Percentiles rank a stretch among this genome's conserved stretches.
These are phyloP conservation scores for Cyclocybe cylindracea DNA, from an alignment of 768 basidiomycete genomes.

Conservation along the genomic window DNA sequence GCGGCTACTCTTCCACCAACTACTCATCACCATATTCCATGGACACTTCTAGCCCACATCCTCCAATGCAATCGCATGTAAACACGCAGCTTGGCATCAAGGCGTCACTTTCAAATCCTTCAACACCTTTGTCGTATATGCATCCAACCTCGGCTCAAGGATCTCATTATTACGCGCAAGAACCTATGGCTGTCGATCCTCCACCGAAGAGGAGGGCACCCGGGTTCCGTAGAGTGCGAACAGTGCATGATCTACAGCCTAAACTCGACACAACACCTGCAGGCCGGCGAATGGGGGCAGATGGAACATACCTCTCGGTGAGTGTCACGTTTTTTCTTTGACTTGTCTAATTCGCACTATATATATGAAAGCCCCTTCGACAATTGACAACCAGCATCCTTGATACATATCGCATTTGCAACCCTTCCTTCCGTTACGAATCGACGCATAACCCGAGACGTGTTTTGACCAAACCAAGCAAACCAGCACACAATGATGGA, in stretches of 20 bases:
- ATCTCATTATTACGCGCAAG: constrained; percentile 60
- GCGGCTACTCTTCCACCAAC: constrained; percentile 26
- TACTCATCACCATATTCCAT: constrained; percentile 57
- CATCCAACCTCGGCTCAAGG: constrained; percentile 51
- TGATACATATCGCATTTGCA: constrained; percentile 93
- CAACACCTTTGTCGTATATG: constrained; percentile 71
- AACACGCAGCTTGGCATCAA: constrained; percentile 51
- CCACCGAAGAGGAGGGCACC: constrained; percentile 66
- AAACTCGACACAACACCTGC: constrained; percentile 60
- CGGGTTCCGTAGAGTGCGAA: constrained; percentile 80
- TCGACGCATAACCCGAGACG: constrained; percentile 92
- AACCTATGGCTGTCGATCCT: constrained; percentile 77
- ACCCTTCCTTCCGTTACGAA: constrained; percentile 94
- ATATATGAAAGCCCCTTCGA: constrained; percentile 48
- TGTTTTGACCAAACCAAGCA: constrained; percentile 97
- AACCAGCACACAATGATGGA: constrained; percentile 93
- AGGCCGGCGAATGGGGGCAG: constrained; percentile 77
- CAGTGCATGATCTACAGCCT: constrained; percentile 76
- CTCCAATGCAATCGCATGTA: constrained; percentile 51
- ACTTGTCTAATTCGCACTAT: constrained; percentile 9
- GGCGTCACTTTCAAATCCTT: constrained; percentile 65
- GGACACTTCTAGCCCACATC: constrained; percentile 68
- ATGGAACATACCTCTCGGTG: constrained; percentile 81
- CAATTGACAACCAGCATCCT: constrained; percentile 83
- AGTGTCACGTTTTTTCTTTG: constrained; percentile 30